Evolutionary conservation across 805 yeast genomes (phyloP).

Genomic region (Kodamaea leandrae): DNA sequence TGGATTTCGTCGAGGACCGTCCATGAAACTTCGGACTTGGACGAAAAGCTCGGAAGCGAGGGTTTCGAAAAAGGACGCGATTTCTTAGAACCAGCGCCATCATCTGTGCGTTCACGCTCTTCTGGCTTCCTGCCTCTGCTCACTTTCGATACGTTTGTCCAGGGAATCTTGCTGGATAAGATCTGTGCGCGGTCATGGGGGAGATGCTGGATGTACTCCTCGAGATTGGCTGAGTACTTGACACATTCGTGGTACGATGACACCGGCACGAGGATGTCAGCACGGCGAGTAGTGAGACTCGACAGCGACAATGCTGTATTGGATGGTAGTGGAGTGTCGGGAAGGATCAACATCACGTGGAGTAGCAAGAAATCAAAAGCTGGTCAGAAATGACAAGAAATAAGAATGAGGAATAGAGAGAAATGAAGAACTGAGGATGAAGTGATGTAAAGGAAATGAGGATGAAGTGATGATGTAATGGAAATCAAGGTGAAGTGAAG

Average conservation of each 20-base stretch:
- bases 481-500: too few relatives aligned
- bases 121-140: conserved; percentile 9
- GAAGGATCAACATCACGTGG: conserved; percentile 29
- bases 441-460: too few relatives aligned
- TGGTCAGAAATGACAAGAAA: too few relatives aligned
- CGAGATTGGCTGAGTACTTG: conserved; percentile 31
- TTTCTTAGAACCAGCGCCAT: too few relatives aligned
- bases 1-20: conserved; percentile 31
- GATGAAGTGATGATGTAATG: too few relatives aligned
- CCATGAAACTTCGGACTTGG: too few relatives aligned
- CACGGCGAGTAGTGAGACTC: conserved; percentile 2
- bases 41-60: too few relatives aligned
- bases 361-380: too few relatives aligned
- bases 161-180: conserved; percentile 12
- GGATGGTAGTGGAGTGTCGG: conserved; percentile 30
- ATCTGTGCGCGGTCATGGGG: background rate
- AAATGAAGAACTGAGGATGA: too few relatives aligned
- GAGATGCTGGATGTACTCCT: conserved; percentile 29
- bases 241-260: conserved; percentile 24
- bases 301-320: conserved; percentile 5
- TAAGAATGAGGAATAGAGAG: too few relatives aligned
- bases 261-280: background rate
- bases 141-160: conserved; percentile 16
- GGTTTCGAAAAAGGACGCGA: too few relatives aligned
- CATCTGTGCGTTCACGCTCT: too few relatives aligned